Percentiles rank a stretch among this genome's conserved stretches.
These are phyloP conservation scores for Fusarium sulawesiense DNA, from an alignment of 2,329 filamentous ascomycete genomes.

Conservation along the genomic window DNA sequence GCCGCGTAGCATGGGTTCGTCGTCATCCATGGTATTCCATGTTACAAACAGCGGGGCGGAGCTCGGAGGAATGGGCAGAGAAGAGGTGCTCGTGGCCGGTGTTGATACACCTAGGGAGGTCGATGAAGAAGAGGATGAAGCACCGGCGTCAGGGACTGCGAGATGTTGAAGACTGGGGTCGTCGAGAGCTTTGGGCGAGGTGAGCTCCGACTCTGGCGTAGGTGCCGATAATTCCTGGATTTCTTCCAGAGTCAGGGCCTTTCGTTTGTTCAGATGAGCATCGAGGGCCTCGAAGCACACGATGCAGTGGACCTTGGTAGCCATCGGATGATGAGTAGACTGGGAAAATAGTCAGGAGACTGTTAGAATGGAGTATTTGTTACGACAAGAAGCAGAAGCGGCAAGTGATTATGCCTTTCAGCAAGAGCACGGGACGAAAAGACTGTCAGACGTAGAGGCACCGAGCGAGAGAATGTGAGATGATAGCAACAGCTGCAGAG, in stretches of 20 bases:
- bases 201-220: slow-evolving; percentile 44
- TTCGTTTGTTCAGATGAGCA: slow-evolving; percentile 77
- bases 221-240: slow-evolving; percentile 74
- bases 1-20: slow-evolving; percentile 75
- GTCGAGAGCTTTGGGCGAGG: slow-evolving; percentile 46
- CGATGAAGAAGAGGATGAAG: slow-evolving; percentile 54
- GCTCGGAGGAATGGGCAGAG: slow-evolving; percentile 51
- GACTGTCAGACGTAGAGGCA: slow-evolving; percentile 12
- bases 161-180: slow-evolving; percentile 59
- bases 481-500: background rate
- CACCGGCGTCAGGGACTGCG: slow-evolving; percentile 46
- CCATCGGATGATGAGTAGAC: slow-evolving; percentile 67
- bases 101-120: slow-evolving; percentile 59
- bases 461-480: slow-evolving; percentile 4
- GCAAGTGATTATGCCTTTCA: slow-evolving; percentile 14
- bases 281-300: slow-evolving; percentile 91
- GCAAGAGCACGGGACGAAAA: slow-evolving; percentile 25
- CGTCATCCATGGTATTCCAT: slow-evolving; percentile 78
- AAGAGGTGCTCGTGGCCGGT: slow-evolving; percentile 59
- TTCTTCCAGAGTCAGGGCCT: slow-evolving; percentile 73
- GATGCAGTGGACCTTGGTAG: slow-evolving; percentile 85
- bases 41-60: slow-evolving; percentile 89
- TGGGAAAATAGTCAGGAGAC: slow-evolving; percentile 14
- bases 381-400: slow-evolving; percentile 22
- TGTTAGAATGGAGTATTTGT: slow-evolving; percentile 19